These are phyloP conservation scores for Daldinia childiae DNA, from an alignment of 495 filamentous ascomycete species.

Conservation along the genomic window DNA sequence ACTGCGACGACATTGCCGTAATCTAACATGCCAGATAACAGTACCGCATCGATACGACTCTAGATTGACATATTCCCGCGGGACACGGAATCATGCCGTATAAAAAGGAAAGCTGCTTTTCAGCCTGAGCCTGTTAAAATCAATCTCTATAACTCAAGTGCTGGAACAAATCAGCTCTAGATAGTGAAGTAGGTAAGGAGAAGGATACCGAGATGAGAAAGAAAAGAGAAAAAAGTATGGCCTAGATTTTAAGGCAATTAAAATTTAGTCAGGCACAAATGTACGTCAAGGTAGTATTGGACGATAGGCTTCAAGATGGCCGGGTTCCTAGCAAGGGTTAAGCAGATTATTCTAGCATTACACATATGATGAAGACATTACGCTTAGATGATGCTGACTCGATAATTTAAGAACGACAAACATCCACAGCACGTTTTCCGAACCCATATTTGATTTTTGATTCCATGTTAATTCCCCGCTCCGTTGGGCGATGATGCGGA, in stretches of 20 bases:
- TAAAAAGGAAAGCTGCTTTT: too few relatives aligned
- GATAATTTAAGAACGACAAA: constrained; percentile 25
- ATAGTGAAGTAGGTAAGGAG: too few relatives aligned
- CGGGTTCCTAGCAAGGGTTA: constrained; percentile 1
- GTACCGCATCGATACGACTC: constrained; percentile 6
- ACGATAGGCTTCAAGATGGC: constrained; percentile 7
- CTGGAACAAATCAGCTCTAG: neutral
- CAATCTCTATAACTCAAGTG: neutral
- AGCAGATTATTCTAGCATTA: neutral
- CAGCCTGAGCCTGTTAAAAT: neutral
- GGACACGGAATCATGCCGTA: too few relatives aligned
- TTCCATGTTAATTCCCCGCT: constrained; percentile 8
- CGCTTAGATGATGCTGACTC: constrained; percentile 28
- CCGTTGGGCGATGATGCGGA: neutral
- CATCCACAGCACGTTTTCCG: neutral
- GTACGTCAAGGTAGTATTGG: neutral
- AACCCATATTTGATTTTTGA: neutral
- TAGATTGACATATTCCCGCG: constrained; percentile 1
- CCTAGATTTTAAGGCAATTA: too few relatives aligned
- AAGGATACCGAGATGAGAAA: too few relatives aligned
- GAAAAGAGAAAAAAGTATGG: too few relatives aligned
- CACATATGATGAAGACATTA: neutral
- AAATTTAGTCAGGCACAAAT: constrained; percentile 1
- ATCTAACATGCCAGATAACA: constrained; percentile 8
- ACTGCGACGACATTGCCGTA: constrained; percentile 24